A percentile compares a stretch with the other conserved stretches of the same genome.
phyloP scores from a whole-genome alignment of 768 basidiomycete genomes.

The Hemileccinum rubropunctum region DNA sequence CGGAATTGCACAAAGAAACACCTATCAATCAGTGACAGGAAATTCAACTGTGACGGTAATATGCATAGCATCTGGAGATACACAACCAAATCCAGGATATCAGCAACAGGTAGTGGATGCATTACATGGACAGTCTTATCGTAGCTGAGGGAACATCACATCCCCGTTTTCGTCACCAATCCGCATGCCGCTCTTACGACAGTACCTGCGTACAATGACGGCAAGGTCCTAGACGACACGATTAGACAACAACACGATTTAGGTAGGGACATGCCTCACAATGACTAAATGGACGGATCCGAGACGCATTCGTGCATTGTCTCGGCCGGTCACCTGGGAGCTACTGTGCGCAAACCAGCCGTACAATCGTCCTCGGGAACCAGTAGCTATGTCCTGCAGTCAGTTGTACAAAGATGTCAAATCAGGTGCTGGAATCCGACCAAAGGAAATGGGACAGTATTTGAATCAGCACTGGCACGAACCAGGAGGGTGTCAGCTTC shows the following conservation, averaged over 20 bases:
- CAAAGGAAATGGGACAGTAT: too few relatives aligned
- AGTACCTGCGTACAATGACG: constrained; percentile 12
- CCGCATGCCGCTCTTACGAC: neutral
- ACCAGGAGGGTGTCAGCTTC: constrained; percentile 1
- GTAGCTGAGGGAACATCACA: neutral
- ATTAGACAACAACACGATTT: constrained; percentile 1
- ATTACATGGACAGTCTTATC: neutral
- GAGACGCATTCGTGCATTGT: constrained; percentile 7
- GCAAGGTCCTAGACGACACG: constrained; percentile 21
- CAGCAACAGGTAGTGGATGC: neutral
- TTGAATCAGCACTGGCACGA: neutral
- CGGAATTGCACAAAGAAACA: too few relatives aligned
- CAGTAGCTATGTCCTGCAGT: constrained; percentile 6
- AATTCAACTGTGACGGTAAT: too few relatives aligned
- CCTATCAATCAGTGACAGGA: too few relatives aligned
- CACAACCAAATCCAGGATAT: constrained; percentile 7
- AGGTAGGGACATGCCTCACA: constrained; percentile 7
- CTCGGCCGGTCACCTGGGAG: constrained; percentile 21
- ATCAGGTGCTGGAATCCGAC: neutral
- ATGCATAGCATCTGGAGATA: constrained; percentile 1
- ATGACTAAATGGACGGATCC: constrained; percentile 21
- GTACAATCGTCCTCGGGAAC: constrained; percentile 20
- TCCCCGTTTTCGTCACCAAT: neutral
- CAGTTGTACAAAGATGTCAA: constrained; percentile 1
- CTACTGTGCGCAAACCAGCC: constrained; percentile 16